These are phyloP conservation scores for Picea abies DNA, from an alignment of 83 land plant species.

Conservation along the genomic window DNA sequence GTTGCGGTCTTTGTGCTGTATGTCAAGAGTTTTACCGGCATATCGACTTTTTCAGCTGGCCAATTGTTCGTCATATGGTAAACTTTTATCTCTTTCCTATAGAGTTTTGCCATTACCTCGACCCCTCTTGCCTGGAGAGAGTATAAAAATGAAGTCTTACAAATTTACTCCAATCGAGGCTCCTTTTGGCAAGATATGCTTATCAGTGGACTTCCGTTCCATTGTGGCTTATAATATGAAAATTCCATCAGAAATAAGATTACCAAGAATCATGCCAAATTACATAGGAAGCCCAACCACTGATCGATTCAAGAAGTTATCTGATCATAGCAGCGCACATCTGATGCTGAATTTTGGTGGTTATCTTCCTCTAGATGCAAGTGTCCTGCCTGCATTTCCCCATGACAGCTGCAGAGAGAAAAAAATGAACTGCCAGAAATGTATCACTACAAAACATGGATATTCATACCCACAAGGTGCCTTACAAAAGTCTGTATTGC, in stretches of 20 bases:
- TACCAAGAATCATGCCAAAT: neutral
- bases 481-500: neutral
- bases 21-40: slow-evolving; percentile 14
- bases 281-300: slow-evolving; percentile 1
- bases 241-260: neutral
- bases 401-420: neutral
- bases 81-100: neutral
- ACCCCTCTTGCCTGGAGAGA: slow-evolving; percentile 4
- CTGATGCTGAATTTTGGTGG: slow-evolving; percentile 19
- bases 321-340: neutral
- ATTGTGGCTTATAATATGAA: slow-evolving; percentile 9
- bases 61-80: slow-evolving; percentile 9
- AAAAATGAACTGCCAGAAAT: neutral
- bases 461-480: slow-evolving; percentile 10
- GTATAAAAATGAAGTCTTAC: neutral
- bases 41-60: neutral
- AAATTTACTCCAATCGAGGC: slow-evolving; percentile 8
- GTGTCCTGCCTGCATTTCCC: neutral
- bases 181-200: slow-evolving; percentile 10
- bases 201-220: slow-evolving; percentile 11
- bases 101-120: slow-evolving; percentile 11
- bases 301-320: slow-evolving; percentile 6
- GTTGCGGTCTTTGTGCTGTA: slow-evolving; percentile 5
- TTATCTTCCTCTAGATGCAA: neutral
- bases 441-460: neutral